These are phyloP conservation scores for Sporothrix inflata DNA, from an alignment of 2,329 filamentous ascomycete genomes.

Conservation along the genomic window DNA sequence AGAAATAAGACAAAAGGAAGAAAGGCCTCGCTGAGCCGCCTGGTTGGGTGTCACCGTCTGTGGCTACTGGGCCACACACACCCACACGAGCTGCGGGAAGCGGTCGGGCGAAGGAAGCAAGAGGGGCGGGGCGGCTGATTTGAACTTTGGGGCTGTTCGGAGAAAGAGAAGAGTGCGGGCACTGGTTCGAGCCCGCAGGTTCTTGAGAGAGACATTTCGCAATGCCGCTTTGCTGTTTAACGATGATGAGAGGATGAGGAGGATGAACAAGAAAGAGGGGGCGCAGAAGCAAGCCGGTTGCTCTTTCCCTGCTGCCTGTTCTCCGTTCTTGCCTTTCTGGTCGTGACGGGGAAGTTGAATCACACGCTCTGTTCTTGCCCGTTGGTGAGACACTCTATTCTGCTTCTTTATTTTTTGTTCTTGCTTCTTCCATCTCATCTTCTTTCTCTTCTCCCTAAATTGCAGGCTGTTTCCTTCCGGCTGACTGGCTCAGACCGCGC, in stretches of 20 bases:
- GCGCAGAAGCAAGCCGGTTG: neutral
- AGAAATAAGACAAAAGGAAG: neutral
- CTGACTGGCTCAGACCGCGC: neutral
- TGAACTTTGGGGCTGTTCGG: slow-evolving; percentile 16
- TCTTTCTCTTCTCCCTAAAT: neutral
- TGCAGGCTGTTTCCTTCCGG: slow-evolving; percentile 17
- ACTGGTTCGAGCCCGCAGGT: neutral
- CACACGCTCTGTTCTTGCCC: neutral
- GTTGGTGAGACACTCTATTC: slow-evolving; percentile 17
- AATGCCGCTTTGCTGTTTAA: neutral
- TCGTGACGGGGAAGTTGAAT: neutral
- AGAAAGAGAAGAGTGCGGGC: neutral
- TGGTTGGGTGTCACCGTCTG: neutral
- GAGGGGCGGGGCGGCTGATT: neutral
- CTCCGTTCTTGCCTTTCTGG: neutral
- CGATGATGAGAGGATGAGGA: neutral
- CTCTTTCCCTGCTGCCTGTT: slow-evolving; percentile 15
- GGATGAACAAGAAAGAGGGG: neutral
- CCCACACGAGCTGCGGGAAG: slow-evolving; percentile 6
- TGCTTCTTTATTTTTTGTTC: neutral
- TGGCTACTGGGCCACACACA: neutral
- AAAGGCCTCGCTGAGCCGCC: neutral
- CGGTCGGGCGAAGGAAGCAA: slow-evolving; percentile 12
- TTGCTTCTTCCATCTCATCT: neutral
- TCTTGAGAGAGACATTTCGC: too few relatives aligned